phyloP scores from a whole-genome alignment of 2,329 filamentous ascomycete species.

The Aspergillus vadensis region DNA sequence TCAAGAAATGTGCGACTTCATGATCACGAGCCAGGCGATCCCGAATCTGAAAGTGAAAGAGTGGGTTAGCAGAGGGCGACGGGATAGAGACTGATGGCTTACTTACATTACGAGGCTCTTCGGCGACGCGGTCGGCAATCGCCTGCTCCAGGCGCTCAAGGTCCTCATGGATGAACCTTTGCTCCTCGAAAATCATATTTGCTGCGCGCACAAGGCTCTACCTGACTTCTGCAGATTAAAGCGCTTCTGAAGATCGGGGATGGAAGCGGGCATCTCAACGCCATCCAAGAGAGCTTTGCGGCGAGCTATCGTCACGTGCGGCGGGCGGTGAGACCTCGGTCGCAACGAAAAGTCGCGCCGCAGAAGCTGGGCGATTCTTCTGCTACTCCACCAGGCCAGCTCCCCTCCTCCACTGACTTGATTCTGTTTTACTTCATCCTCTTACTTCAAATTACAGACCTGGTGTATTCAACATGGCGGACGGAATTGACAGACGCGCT shows the following conservation, averaged over 20 bases:
- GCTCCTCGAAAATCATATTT: conserved; percentile 83
- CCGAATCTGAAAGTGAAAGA: conserved; percentile 67
- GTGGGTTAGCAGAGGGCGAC: conserved; percentile 21
- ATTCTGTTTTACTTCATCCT: conserved; percentile 8
- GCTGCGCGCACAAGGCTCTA: conserved; percentile 2
- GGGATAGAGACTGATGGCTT: conserved; percentile 7
- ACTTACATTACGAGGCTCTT: conserved; percentile 84
- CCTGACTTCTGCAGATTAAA: not conserved
- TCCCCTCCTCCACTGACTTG: not conserved
- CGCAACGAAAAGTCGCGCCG: conserved; percentile 28
- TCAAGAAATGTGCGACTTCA: conserved; percentile 82
- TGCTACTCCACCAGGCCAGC: conserved; percentile 9
- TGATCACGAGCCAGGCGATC: conserved; percentile 89
- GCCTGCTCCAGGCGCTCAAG: conserved; percentile 93
- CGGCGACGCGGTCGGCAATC: conserved; percentile 81
- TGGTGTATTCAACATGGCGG: conserved; percentile 69
- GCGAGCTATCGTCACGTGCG: conserved; percentile 28
- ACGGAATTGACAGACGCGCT: conserved; percentile 86
- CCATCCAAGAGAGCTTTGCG: conserved; percentile 28
- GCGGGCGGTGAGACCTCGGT: conserved; percentile 20
- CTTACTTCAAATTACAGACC: conserved; percentile 6
- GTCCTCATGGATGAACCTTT: conserved; percentile 93
- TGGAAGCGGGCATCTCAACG: conserved; percentile 10
- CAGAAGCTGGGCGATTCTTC: conserved; percentile 9
- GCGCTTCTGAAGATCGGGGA: not conserved